Evolutionary conservation across 2,329 filamentous ascomycete species (phyloP).

Genomic region (Blastomyces gilchristii): DNA sequence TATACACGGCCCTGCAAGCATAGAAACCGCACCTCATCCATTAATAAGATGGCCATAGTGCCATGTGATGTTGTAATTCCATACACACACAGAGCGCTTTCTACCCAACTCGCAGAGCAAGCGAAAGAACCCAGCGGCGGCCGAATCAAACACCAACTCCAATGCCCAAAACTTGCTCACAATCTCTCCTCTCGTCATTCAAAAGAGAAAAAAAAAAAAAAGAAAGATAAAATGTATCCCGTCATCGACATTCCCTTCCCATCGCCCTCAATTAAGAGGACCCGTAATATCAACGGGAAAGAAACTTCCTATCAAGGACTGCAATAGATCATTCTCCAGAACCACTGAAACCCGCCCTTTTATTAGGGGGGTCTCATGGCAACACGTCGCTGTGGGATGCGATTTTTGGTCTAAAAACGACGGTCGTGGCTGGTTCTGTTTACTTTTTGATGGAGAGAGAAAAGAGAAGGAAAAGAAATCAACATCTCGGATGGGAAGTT

Average conservation of each 20-base stretch:
- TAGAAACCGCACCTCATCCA: too few relatives aligned
- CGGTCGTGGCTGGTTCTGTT: slow-evolving; percentile 61
- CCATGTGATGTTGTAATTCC: too few relatives aligned
- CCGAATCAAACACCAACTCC: too few relatives aligned
- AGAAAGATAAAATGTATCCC: slow-evolving; percentile 41
- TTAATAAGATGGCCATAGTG: too few relatives aligned
- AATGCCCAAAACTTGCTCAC: too few relatives aligned
- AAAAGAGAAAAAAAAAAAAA: not conserved
- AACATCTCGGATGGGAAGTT: slow-evolving; percentile 12
- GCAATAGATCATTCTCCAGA: slow-evolving; percentile 51
- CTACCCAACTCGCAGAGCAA: too few relatives aligned
- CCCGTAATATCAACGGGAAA: slow-evolving; percentile 46
- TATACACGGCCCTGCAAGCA: too few relatives aligned
- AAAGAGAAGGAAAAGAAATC: slow-evolving; percentile 27
- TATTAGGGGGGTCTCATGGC: slow-evolving; percentile 45
- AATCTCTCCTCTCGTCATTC: not conserved
- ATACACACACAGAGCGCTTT: too few relatives aligned
- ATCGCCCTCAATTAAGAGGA: slow-evolving; percentile 63
- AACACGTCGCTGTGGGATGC: slow-evolving; percentile 51
- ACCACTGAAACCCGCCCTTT: slow-evolving; percentile 41
- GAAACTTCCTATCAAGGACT: slow-evolving; percentile 60
- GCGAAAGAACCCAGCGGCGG: too few relatives aligned
- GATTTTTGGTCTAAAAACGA: slow-evolving; percentile 39
- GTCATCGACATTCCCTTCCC: slow-evolving; percentile 61
- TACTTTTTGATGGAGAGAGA: slow-evolving; percentile 46